phyloP scores from a whole-genome alignment of 129 eudicot genomes.

The Centella asiatica region DNA sequence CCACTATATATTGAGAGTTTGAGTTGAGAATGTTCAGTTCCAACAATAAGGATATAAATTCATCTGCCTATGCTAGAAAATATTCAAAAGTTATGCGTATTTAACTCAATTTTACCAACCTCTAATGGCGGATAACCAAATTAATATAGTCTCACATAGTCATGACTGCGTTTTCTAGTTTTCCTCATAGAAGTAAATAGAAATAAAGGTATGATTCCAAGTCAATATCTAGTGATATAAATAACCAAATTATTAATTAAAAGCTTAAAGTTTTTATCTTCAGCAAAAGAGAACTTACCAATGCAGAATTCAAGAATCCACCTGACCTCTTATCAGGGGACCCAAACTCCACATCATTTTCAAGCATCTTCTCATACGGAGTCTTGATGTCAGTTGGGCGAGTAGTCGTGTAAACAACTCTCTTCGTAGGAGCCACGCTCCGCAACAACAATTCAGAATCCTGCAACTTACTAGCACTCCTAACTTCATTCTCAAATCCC shows the following conservation, averaged over 20 bases:
- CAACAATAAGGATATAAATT: too few relatives aligned
- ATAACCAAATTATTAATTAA: too few relatives aligned
- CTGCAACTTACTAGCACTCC: constrained; percentile 41
- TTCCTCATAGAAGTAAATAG: not conserved
- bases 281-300: constrained; percentile 46
- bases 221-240: too few relatives aligned
- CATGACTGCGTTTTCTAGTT: not conserved
- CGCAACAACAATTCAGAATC: constrained; percentile 72
- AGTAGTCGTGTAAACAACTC: constrained; percentile 74
- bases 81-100: too few relatives aligned
- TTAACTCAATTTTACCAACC: not conserved
- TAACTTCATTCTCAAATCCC: constrained; percentile 28
- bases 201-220: not conserved
- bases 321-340: constrained; percentile 98
- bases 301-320: constrained; percentile 80
- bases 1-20: not conserved
- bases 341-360: constrained; percentile 85
- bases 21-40: not conserved
- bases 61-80: too few relatives aligned
- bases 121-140: not conserved
- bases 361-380: constrained; percentile 94
- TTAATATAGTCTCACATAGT: not conserved
- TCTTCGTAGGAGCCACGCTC: constrained; percentile 60
- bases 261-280: too few relatives aligned
- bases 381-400: constrained; percentile 88